Conservation (phyloP, 495 filamentous ascomycete species). For the Annulohypoxylon bovei region DNA sequence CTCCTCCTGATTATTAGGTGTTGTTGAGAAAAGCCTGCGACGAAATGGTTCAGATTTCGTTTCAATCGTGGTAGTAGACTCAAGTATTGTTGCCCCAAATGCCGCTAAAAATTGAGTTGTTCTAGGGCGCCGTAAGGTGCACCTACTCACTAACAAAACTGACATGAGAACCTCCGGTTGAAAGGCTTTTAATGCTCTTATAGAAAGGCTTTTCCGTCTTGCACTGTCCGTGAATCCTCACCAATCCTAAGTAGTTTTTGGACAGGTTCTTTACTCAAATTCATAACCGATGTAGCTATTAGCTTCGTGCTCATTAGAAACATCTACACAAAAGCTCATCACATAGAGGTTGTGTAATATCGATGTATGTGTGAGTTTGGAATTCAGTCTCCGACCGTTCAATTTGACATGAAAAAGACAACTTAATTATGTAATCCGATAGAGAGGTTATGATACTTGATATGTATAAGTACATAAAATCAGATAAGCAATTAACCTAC, state of each 20-base stretch:
- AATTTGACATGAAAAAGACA: neutral
- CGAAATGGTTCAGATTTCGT: neutral
- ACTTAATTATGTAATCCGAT: neutral
- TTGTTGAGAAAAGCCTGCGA: conserved; percentile 1
- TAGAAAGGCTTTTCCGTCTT: neutral
- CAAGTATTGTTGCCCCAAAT: conserved; percentile 3
- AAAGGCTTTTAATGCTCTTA: neutral
- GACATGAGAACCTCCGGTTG: no score
- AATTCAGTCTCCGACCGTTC: neutral
- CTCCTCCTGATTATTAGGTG: neutral
- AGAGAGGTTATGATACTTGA: no score
- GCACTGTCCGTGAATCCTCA: neutral
- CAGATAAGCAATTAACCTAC: neutral
- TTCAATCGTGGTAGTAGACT: neutral
- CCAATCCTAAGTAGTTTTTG: neutral
- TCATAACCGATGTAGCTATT: neutral
- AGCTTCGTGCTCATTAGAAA: neutral
- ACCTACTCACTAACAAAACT: conserved; percentile 16
- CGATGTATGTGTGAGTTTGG: neutral
- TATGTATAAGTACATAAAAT: no score
- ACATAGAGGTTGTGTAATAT: neutral
- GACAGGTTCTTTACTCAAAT: neutral
- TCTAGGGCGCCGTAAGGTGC: neutral
- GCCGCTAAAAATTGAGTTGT: conserved; percentile 7
- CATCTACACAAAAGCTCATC: no score